These are phyloP conservation scores for Talaromyces sp. DNA, from an alignment of 2,329 filamentous ascomycete species.

Conservation along the genomic window DNA sequence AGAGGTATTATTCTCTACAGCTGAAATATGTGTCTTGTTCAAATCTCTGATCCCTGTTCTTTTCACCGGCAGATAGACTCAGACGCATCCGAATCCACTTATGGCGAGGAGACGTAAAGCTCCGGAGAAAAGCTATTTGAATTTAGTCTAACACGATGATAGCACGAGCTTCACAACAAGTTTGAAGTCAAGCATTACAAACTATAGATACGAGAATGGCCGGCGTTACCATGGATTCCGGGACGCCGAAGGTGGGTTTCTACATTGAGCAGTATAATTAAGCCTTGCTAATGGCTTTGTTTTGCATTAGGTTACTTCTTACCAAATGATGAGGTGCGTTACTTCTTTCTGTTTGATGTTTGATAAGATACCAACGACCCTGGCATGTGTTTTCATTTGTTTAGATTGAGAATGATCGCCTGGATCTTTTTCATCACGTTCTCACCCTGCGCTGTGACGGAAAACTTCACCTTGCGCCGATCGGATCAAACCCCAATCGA, in stretches of 20 bases:
- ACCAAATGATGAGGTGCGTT: slow-evolving; percentile 4
- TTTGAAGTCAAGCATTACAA: slow-evolving; percentile 11
- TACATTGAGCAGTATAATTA: not conserved
- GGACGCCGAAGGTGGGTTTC: slow-evolving; percentile 25
- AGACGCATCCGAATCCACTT: slow-evolving; percentile 6
- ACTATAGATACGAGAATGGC: slow-evolving; percentile 16
- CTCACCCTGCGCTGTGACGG: slow-evolving; percentile 44
- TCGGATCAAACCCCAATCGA: slow-evolving; percentile 31
- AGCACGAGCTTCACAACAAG: slow-evolving; percentile 29
- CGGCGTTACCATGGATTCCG: slow-evolving; percentile 15
- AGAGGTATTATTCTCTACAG: not conserved
- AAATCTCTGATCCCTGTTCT: not conserved
- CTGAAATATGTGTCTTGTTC: not conserved
- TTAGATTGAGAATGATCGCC: slow-evolving; percentile 15
- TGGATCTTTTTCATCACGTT: slow-evolving; percentile 27
- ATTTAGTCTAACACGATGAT: not conserved
- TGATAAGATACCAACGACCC: not conserved
- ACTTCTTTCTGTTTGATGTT: not conserved
- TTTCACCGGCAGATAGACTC: not conserved
- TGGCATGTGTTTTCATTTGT: slow-evolving; percentile 10
- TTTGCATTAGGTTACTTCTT: slow-evolving; percentile 3
- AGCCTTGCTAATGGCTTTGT: not conserved
- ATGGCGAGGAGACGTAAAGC: slow-evolving; percentile 7
- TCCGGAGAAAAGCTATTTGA: not conserved
- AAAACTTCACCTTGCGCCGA: slow-evolving; percentile 41